Conservation (phyloP, 2,329 filamentous ascomycete species). For the Pezicula neosporulosa region DNA sequence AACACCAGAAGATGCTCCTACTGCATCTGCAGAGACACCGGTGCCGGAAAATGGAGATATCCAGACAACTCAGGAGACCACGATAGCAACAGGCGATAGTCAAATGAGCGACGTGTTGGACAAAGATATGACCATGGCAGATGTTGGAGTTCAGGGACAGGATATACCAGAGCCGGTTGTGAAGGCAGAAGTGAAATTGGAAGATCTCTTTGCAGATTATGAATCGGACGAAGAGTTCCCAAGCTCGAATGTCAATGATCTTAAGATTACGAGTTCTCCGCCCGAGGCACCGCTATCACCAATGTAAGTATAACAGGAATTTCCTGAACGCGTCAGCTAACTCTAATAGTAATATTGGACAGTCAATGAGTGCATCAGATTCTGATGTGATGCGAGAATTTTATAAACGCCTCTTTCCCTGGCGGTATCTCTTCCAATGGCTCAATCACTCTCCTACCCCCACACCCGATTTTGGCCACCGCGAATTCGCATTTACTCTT, state of each 20-base stretch:
- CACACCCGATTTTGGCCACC: slow-evolving; percentile 82
- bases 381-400: slow-evolving; percentile 87
- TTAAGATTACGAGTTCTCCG: slow-evolving; percentile 40
- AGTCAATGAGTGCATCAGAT: slow-evolving; percentile 55
- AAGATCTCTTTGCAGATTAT: slow-evolving; percentile 55
- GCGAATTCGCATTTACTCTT: slow-evolving; percentile 96
- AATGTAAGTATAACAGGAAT: slow-evolving; percentile 31
- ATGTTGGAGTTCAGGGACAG: slow-evolving; percentile 8
- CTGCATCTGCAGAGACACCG: slow-evolving; percentile 23
- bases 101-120: slow-evolving; percentile 12
- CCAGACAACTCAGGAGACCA: slow-evolving; percentile 15
- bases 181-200: slow-evolving; percentile 43
- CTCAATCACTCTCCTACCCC: slow-evolving; percentile 89
- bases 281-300: slow-evolving; percentile 39
- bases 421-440: slow-evolving; percentile 94
- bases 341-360: slow-evolving; percentile 27
- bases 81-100: slow-evolving; percentile 1
- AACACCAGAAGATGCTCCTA: slow-evolving; percentile 19
- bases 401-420: slow-evolving; percentile 94
- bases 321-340: slow-evolving; percentile 15
- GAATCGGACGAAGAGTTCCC: slow-evolving; percentile 62
- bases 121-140: slow-evolving; percentile 23
- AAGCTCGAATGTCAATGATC: slow-evolving; percentile 36
- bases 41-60: slow-evolving; percentile 26
- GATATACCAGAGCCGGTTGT: slow-evolving; percentile 5